These are phyloP conservation scores for Adansonia grandidieri DNA, from an alignment of 441 rosid species.

Conservation along the genomic window DNA sequence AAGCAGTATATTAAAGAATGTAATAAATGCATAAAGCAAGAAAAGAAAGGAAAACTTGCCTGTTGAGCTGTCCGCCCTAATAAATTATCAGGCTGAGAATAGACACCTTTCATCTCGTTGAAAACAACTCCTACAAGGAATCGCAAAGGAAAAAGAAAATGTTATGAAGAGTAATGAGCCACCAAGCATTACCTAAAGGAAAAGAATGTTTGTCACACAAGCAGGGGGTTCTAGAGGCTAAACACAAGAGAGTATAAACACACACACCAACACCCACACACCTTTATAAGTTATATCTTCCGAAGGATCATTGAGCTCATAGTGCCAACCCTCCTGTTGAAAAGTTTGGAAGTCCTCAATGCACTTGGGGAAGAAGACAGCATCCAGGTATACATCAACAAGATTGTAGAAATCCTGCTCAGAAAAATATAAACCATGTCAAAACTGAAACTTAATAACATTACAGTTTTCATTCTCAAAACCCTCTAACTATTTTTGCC, in stretches of 20 bases:
- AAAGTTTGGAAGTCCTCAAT: constrained; percentile 85
- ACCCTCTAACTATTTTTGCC: not conserved
- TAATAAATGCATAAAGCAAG: constrained; percentile 2
- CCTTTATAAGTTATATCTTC: constrained; percentile 95
- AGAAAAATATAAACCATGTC: constrained; percentile 23
- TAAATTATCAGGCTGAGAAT: constrained; percentile 95
- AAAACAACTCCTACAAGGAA: constrained; percentile 80
- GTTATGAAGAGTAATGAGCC: not conserved
- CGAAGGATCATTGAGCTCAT: constrained; percentile 80
- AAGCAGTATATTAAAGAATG: not conserved
- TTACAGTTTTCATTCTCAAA: not conserved
- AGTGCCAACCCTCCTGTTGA: constrained; percentile 99
- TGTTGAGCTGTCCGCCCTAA: constrained; percentile 78
- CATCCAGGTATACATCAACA: constrained; percentile 93
- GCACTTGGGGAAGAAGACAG: constrained; percentile 96
- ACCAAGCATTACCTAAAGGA: not conserved
- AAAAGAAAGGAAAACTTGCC: constrained; percentile 45
- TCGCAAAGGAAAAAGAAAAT: constrained; percentile 12
- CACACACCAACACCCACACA: constrained; percentile 40
- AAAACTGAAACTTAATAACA: not conserved
- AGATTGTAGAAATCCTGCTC: constrained; percentile 87
- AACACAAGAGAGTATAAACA: not conserved
- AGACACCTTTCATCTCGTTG: constrained; percentile 99
- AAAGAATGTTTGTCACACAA: not conserved
- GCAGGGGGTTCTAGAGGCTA: not conserved